phyloP scores from a whole-genome alignment of 495 filamentous ascomycete species.

The Neurospora cerealis region DNA sequence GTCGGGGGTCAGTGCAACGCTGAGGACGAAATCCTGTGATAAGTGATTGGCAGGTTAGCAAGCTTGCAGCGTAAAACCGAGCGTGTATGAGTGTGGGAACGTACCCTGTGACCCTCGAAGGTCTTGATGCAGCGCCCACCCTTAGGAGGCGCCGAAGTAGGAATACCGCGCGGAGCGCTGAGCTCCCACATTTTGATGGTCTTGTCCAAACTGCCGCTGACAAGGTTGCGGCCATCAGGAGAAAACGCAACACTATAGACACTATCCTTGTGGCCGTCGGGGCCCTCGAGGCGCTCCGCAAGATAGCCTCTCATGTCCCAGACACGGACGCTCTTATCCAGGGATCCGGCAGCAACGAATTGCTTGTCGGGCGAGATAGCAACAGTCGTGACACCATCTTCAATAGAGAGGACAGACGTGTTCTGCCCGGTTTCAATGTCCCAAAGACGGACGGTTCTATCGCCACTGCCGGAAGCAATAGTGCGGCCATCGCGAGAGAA shows the following conservation, averaged over 20 bases:
- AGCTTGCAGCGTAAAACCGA: background rate
- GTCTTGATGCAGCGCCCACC: constrained; percentile 77
- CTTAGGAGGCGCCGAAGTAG: constrained; percentile 44
- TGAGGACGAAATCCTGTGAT: constrained; percentile 76
- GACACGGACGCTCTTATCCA: constrained; percentile 84
- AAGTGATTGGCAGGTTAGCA: background rate
- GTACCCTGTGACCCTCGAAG: constrained; percentile 83
- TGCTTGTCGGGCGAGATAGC: constrained; percentile 85
- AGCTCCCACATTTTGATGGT: constrained; percentile 96
- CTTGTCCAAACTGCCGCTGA: constrained; percentile 84
- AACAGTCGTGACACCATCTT: constrained; percentile 85
- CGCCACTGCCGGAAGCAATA: constrained; percentile 82
- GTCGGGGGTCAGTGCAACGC: constrained; percentile 79
- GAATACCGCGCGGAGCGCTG: constrained; percentile 53
- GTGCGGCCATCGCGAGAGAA: constrained; percentile 79
- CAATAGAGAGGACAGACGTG: constrained; percentile 69
- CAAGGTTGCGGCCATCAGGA: constrained; percentile 75
- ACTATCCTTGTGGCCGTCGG: constrained; percentile 81
- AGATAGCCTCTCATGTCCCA: constrained; percentile 82
- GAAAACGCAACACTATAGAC: constrained; percentile 92
- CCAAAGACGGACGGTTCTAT: constrained; percentile 83
- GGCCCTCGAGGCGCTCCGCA: constrained; percentile 73
- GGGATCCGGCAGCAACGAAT: constrained; percentile 76
- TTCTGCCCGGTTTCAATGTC: constrained; percentile 69
- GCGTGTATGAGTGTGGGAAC: constrained; percentile 14